Evolutionary conservation across 345 rosid species (phyloP), one percentile per base, ranked within the genome.

Genomic region (Durio zibethinus): DNA sequence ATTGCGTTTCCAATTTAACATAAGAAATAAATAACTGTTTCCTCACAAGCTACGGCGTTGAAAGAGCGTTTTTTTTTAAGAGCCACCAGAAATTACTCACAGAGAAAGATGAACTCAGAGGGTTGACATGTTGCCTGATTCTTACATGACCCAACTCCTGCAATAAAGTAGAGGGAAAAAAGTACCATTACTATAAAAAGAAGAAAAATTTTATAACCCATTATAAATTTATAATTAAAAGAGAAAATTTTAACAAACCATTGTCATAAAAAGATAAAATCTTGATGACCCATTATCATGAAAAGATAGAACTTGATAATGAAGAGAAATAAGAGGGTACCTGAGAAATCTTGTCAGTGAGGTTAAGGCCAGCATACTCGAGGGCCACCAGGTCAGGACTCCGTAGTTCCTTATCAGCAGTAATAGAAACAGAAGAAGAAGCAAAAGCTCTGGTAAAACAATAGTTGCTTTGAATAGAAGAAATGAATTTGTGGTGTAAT

Each of bases 111-210:
- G 94, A 87, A 79, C 95, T 87, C 72, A 93, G 89, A 83, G 97
- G 97, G 77, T 94, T 94, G 72, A 94, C 98, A 84, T 95, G 99
- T 78, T 93, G 98, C 87, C 99, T 90, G 82, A 92, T 86, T 82
- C 94, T 93, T 72, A 79, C 87, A 83, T 85, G 90, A 79, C 96
- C 93, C 87, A 92, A 43, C 23, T 93, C 96, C 99, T 93, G 84
- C 68, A 79, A 74, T 53, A 7, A 50, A 64, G 12, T 10, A n/a
- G 18, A n/a, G 18, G 56, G 16, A 33, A 52, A 15, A 33, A 16
- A 62, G 65, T n/a, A 72, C 11, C 35, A 59, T 42, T 47, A 64
- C 20, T 10, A 60, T 56, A 27, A 31, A 65, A 9, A 62, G 20
- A 64, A 36, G 35, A 43, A 33, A 64, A 33, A 21, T 1, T 3